A percentile compares a stretch with the other conserved stretches of the same genome.
Evolutionary conservation across 345 rosid species (phyloP).

Genomic region (Durio zibethinus): DNA sequence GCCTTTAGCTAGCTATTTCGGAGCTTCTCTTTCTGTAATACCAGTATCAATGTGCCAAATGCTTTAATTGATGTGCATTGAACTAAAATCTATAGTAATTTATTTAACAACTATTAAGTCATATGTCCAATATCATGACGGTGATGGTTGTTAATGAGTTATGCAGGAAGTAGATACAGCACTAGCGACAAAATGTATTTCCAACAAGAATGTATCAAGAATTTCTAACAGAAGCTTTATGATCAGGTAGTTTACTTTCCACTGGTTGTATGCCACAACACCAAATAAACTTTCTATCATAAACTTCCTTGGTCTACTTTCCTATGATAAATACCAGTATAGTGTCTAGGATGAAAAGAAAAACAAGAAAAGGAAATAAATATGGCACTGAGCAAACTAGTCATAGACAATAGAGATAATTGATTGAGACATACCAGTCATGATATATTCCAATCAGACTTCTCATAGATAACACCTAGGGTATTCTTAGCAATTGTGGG

Average conservation of each 20-base stretch:
- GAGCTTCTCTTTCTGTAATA: background rate
- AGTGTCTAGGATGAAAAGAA: background rate
- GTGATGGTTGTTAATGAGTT: background rate
- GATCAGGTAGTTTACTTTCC: background rate
- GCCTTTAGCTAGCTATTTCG: background rate
- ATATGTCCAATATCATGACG: background rate
- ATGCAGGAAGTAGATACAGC: background rate
- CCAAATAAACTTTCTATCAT: background rate
- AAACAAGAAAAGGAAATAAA: constrained; percentile 1
- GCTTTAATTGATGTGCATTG: background rate
- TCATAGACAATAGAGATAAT: background rate
- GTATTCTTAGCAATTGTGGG: constrained; percentile 75
- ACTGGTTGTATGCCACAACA: background rate
- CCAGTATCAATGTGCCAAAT: background rate
- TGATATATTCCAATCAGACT: constrained; percentile 92
- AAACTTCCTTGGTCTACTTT: background rate
- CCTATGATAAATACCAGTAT: background rate
- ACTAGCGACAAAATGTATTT: background rate
- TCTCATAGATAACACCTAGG: constrained; percentile 78
- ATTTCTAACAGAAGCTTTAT: background rate
- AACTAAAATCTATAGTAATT: background rate
- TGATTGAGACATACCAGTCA: constrained; percentile 63
- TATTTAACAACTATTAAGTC: background rate
- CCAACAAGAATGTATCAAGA: background rate
- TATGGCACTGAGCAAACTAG: background rate